A percentile compares a stretch with the other conserved stretches of the same genome.
These are phyloP conservation scores for Rhodotorula paludigena DNA, from an alignment of 768 basidiomycete species.

Conservation along the genomic window DNA sequence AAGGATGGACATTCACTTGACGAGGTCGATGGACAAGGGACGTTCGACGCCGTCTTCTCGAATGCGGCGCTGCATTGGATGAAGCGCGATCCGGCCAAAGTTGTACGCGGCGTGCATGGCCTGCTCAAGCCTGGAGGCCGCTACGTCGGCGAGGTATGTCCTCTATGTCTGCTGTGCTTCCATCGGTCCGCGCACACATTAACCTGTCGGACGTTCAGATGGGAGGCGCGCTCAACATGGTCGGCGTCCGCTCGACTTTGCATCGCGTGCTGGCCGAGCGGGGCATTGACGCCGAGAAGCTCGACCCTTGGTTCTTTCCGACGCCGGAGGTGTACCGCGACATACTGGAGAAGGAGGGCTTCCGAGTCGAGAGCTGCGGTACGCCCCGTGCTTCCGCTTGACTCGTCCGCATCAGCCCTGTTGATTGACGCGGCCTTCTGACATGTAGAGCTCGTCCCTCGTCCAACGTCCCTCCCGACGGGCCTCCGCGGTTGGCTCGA, in stretches of 20 bases:
- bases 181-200: neutral
- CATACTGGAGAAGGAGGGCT: constrained; percentile 59
- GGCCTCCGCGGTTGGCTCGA: constrained; percentile 59
- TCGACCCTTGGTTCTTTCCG: constrained; percentile 85
- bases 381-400: constrained; percentile 53
- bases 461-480: constrained; percentile 47
- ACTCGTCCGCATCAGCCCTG: constrained; percentile 52
- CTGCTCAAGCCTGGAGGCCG: constrained; percentile 66
- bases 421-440: constrained; percentile 14
- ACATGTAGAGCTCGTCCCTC: constrained; percentile 43
- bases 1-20: constrained; percentile 20
- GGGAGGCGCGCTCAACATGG: constrained; percentile 44
- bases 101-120: constrained; percentile 58
- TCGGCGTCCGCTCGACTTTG: constrained; percentile 59
- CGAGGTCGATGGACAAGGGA: constrained; percentile 40
- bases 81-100: constrained; percentile 64
- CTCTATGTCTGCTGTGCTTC: neutral
- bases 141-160: constrained; percentile 69
- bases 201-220: neutral
- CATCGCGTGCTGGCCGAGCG: constrained; percentile 55
- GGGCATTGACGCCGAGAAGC: constrained; percentile 57
- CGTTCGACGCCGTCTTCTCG: constrained; percentile 71
- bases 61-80: constrained; percentile 83
- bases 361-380: constrained; percentile 53
- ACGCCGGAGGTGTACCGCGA: constrained; percentile 61